Conservation (phyloP, 2,329 filamentous ascomycete genomes). For the Akanthomyces muscarius region DNA sequence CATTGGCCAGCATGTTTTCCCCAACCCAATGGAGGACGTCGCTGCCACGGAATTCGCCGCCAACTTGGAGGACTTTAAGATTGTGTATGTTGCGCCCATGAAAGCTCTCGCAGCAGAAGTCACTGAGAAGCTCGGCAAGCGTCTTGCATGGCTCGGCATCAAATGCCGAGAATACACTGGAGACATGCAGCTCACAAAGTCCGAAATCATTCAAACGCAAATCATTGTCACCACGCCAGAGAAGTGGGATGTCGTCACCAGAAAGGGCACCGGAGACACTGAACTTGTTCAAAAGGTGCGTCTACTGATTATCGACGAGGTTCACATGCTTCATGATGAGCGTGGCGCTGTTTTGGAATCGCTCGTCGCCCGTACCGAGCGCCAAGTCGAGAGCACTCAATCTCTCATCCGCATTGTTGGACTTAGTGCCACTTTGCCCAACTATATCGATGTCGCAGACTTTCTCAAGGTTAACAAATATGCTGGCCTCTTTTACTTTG, state of each 20-base stretch:
- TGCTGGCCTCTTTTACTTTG: constrained; percentile 94
- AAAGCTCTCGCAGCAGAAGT: constrained; percentile 96
- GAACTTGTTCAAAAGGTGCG: constrained; percentile 97
- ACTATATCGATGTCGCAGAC: constrained; percentile 94
- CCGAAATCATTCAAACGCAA: constrained; percentile 92
- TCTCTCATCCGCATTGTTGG: constrained; percentile 95
- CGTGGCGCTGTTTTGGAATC: constrained; percentile 94
- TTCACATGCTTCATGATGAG: constrained; percentile 99
- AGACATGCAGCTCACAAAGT: constrained; percentile 97
- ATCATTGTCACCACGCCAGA: constrained; percentile 98
- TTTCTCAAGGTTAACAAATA: constrained; percentile 94
- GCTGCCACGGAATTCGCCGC: constrained; percentile 75
- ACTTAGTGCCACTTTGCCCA: constrained; percentile 90
- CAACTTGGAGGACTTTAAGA: constrained; percentile 87
- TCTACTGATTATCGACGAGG: constrained; percentile 94
- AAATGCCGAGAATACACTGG: constrained; percentile 91
- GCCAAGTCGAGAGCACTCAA: constrained; percentile 97
- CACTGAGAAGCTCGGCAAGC: constrained; percentile 87
- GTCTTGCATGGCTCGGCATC: constrained; percentile 89
- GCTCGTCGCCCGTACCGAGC: constrained; percentile 87
- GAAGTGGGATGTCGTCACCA: constrained; percentile 98
- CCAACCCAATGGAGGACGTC: constrained; percentile 72
- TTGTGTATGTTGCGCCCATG: constrained; percentile 98
- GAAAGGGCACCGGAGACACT: constrained; percentile 95
- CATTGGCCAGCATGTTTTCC: constrained; percentile 77